Conservation (phyloP, 1,284 basidiomycete species). For the Austropuccinia psidii region DNA sequence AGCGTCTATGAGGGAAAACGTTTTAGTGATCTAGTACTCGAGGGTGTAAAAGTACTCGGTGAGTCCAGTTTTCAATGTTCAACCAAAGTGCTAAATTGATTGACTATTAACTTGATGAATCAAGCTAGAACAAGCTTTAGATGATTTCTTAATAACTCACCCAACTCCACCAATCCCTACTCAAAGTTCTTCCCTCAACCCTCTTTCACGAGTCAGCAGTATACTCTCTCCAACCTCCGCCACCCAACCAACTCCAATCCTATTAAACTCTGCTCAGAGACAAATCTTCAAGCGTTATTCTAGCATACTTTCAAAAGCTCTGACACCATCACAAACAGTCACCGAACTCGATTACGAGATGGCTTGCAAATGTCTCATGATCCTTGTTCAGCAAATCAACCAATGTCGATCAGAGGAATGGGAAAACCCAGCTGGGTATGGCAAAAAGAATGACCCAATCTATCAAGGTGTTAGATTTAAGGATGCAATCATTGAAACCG, state of each 20-base stretch:
- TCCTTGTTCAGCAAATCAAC: not conserved
- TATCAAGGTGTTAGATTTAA: slow-evolving; percentile 5
- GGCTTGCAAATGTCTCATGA: slow-evolving; percentile 12
- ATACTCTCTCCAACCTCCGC: not conserved
- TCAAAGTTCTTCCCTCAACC: not conserved
- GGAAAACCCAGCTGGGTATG: not conserved
- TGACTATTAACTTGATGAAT: too few species aligned
- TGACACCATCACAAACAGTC: not conserved
- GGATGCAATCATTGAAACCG: slow-evolving; percentile 18
- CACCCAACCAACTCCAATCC: slow-evolving; percentile 4
- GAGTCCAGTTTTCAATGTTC: not conserved
- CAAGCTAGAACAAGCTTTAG: not conserved
- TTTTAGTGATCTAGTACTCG: not conserved
- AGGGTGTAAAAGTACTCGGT: not conserved
- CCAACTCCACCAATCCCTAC: not conserved
- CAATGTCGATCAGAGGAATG: not conserved
- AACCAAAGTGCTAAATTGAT: too few species aligned
- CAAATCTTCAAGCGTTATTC: slow-evolving; percentile 1
- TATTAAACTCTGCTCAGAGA: not conserved
- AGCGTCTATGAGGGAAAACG: not conserved
- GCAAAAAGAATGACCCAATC: not conserved
- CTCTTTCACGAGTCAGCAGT: not conserved
- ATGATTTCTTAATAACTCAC: not conserved
- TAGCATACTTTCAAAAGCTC: not conserved
- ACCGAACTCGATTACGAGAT: not conserved